These are phyloP conservation scores for Pyronema omphalodes DNA, from an alignment of 495 filamentous ascomycete genomes.

Conservation along the genomic window DNA sequence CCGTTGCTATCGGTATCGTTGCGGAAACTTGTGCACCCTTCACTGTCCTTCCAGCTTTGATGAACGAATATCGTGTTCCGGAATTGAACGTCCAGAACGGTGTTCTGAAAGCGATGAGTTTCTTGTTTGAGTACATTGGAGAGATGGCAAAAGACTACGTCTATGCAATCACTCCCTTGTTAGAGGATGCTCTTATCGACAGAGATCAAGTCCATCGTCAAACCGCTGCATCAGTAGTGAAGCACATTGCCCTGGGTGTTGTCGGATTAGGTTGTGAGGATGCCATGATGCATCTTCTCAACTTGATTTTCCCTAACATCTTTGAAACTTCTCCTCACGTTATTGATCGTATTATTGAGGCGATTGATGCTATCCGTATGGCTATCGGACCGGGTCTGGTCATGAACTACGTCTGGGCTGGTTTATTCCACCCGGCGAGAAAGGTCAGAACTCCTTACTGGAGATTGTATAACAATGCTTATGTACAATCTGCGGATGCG, in stretches of 20 bases:
- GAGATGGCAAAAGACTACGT: conserved; percentile 99
- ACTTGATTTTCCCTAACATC: conserved; percentile 87
- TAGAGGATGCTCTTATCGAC: conserved; percentile 95
- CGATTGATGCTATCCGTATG: conserved; percentile 90
- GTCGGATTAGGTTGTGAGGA: conserved; percentile 97
- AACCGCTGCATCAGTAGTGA: conserved; percentile 87
- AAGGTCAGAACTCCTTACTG: conserved; percentile 89
- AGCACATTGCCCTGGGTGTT: conserved; percentile 89
- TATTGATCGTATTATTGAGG: conserved; percentile 92
- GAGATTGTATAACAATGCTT: conserved; percentile 92
- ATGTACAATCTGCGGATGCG: conserved; percentile 78
- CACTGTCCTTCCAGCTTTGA: conserved; percentile 93
- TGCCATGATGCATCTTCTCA: conserved; percentile 93
- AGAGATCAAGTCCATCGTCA: conserved; percentile 97
- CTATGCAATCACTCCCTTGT: conserved; percentile 90
- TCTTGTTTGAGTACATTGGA: conserved; percentile 97
- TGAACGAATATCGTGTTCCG: conserved; percentile 99
- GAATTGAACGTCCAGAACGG: conserved; percentile 98
- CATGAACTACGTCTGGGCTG: conserved; percentile 96
- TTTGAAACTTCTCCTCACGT: conserved; percentile 98
- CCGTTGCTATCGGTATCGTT: conserved; percentile 98
- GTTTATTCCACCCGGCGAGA: conserved; percentile 86
- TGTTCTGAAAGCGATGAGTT: conserved; percentile 89
- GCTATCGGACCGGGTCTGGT: conserved; percentile 78
- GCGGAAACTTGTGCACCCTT: conserved; percentile 99